phyloP scores from a whole-genome alignment of 768 basidiomycete species.

The Phaeotremella fagi region DNA sequence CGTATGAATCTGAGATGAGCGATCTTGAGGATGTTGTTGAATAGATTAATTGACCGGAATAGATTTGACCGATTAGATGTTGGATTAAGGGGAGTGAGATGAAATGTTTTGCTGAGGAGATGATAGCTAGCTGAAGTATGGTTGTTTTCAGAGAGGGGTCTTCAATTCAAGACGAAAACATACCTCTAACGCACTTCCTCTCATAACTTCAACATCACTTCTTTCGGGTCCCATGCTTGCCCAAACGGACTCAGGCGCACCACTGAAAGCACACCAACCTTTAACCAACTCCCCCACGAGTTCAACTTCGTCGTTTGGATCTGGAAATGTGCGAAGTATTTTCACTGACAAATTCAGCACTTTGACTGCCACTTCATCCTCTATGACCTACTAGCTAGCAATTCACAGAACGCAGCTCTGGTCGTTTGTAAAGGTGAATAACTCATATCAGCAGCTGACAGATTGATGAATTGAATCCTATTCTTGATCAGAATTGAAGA shows the following conservation, averaged over 20 bases:
- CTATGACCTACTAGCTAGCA: slow-evolving; percentile 60
- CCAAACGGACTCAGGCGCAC: slow-evolving; percentile 66
- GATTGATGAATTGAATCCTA: slow-evolving; percentile 63
- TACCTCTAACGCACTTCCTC: slow-evolving; percentile 78
- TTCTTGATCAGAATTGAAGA: background rate
- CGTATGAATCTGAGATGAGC: slow-evolving; percentile 86
- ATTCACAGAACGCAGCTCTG: slow-evolving; percentile 76
- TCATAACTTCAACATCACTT: slow-evolving; percentile 60
- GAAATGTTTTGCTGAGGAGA: slow-evolving; percentile 77
- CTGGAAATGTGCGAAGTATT: slow-evolving; percentile 66
- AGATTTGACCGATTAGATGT: slow-evolving; percentile 79
- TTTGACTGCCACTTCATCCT: too few species aligned
- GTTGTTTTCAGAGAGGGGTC: background rate
- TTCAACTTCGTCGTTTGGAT: slow-evolving; percentile 61
- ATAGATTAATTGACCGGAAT: slow-evolving; percentile 56
- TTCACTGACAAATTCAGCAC: slow-evolving; percentile 59
- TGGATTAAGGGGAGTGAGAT: slow-evolving; percentile 78
- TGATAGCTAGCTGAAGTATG: slow-evolving; percentile 70
- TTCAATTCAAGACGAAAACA: slow-evolving; percentile 23
- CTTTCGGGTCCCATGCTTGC: slow-evolving; percentile 59
- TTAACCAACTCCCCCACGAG: slow-evolving; percentile 74
- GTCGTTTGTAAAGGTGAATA: slow-evolving; percentile 64
- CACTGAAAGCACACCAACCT: slow-evolving; percentile 75
- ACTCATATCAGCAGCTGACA: slow-evolving; percentile 67
- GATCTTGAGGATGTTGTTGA: slow-evolving; percentile 57